Evolutionary conservation across 768 basidiomycete species (phyloP).

Genomic region (Zangia roseola): DNA sequence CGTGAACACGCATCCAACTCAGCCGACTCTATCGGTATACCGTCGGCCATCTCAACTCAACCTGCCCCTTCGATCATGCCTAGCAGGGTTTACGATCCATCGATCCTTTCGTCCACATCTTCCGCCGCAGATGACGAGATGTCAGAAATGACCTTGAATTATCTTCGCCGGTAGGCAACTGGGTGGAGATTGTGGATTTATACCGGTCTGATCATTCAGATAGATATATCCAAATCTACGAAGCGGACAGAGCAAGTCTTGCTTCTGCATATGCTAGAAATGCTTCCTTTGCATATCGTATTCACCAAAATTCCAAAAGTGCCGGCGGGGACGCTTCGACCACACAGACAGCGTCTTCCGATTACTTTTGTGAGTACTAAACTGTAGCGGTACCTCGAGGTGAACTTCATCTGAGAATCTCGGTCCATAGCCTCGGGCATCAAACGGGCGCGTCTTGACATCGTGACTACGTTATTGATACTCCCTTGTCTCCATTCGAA

Average conservation of each 20-base stretch:
- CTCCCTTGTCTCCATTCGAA: slow-evolving; percentile 27
- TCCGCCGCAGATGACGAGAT: slow-evolving; percentile 22
- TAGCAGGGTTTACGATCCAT: background rate
- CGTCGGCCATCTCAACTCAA: background rate
- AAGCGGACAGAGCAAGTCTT: slow-evolving; percentile 31
- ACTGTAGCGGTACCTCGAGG: background rate
- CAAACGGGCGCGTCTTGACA: slow-evolving; percentile 28
- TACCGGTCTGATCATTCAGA: slow-evolving; percentile 2
- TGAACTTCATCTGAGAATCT: background rate
- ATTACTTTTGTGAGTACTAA: slow-evolving; percentile 18
- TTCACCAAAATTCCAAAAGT: slow-evolving; percentile 10
- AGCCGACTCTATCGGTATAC: background rate
- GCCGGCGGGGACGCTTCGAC: background rate
- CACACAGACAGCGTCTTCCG: background rate
- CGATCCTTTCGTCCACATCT: background rate
- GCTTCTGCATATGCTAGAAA: slow-evolving; percentile 31
- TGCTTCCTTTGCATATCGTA: slow-evolving; percentile 33
- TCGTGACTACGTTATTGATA: slow-evolving; percentile 21
- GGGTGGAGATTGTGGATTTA: background rate
- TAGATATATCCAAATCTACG: slow-evolving; percentile 34
- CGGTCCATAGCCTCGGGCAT: slow-evolving; percentile 13
- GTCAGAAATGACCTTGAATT: slow-evolving; percentile 30
- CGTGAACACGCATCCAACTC: background rate
- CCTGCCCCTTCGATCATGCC: background rate
- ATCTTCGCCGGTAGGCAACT: slow-evolving; percentile 28